Percentiles rank a stretch among this genome's conserved stretches.
Evolutionary conservation across 2,329 filamentous ascomycete species (phyloP).

Genomic region (Botrytis galanthina): DNA sequence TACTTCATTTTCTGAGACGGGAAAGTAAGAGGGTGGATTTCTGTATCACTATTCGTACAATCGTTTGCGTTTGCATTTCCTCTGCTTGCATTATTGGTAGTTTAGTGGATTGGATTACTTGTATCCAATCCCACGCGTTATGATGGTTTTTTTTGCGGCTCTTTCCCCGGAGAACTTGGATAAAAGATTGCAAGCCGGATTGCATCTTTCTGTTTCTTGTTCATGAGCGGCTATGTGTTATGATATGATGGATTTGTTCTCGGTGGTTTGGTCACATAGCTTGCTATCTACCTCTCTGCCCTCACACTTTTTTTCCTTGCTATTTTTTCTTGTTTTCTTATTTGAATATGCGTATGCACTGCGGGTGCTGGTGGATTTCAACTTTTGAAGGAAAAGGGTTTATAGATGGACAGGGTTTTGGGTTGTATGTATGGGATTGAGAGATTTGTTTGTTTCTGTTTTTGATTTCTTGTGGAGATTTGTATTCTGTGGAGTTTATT

Average conservation of each 20-base stretch:
- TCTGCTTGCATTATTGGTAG: constrained; percentile 17
- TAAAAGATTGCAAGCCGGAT: not conserved
- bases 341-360: constrained; percentile 5
- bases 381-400: constrained; percentile 1
- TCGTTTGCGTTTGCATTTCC: not conserved
- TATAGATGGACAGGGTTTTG: constrained; percentile 5
- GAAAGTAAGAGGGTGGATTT: not conserved
- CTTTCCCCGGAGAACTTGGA: not conserved
- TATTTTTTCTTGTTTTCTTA: not conserved
- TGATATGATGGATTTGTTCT: constrained; percentile 12
- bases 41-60: constrained; percentile 15
- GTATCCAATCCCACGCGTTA: constrained; percentile 14
- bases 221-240: constrained; percentile 12
- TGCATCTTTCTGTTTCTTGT: not conserved
- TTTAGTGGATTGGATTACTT: not conserved
- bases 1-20: not conserved
- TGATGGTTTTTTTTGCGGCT: not conserved
- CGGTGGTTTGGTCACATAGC: constrained; percentile 9
- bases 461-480: not conserved
- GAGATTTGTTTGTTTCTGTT: not conserved
- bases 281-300: constrained; percentile 7
- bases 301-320: not conserved
- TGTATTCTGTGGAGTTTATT: constrained; percentile 3
- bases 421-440: constrained; percentile 7
- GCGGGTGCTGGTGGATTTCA: not conserved